Percentiles rank a stretch among this genome's conserved stretches.
These are phyloP conservation scores for Curvularia sp. DNA, from an alignment of 2,329 filamentous ascomycete genomes.

Conservation along the genomic window DNA sequence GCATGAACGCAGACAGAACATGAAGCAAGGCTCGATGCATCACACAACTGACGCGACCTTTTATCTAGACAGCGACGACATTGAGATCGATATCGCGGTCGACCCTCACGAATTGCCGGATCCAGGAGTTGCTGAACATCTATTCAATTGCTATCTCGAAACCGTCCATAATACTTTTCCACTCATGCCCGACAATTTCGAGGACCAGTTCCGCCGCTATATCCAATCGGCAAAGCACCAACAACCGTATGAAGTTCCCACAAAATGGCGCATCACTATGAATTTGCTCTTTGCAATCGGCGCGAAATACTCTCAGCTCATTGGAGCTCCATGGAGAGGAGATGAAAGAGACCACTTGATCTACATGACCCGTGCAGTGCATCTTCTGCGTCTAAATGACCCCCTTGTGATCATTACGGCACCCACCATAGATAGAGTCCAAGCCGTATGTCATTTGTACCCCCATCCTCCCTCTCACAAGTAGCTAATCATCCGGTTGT, in stretches of 20 bases:
- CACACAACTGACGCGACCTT: slow-evolving; percentile 39
- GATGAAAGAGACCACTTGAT: slow-evolving; percentile 47
- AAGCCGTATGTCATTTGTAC: slow-evolving; percentile 40
- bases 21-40: slow-evolving; percentile 17
- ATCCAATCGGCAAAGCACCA: slow-evolving; percentile 12
- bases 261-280: slow-evolving; percentile 48
- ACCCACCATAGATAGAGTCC: slow-evolving; percentile 49
- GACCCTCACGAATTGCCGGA: slow-evolving; percentile 45
- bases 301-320: slow-evolving; percentile 47
- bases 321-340: slow-evolving; percentile 35
- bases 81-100: slow-evolving; percentile 32
- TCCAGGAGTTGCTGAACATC: slow-evolving; percentile 37
- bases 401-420: slow-evolving; percentile 32
- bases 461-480: slow-evolving; percentile 23
- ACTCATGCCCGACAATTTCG: slow-evolving; percentile 37
- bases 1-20: slow-evolving; percentile 25
- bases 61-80: slow-evolving; percentile 46
- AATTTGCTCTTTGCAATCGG: slow-evolving; percentile 55
- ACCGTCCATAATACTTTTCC: slow-evolving; percentile 46
- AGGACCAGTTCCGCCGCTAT: slow-evolving; percentile 30
- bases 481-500: slow-evolving; percentile 6
- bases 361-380: slow-evolving; percentile 47
- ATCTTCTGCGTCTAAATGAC: slow-evolving; percentile 32
- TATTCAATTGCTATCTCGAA: slow-evolving; percentile 47
- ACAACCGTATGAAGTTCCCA: slow-evolving; percentile 17